Base-by-base conservation (phyloP, 257 asterid genomes). In the Orobanche coerulescens region DNA sequence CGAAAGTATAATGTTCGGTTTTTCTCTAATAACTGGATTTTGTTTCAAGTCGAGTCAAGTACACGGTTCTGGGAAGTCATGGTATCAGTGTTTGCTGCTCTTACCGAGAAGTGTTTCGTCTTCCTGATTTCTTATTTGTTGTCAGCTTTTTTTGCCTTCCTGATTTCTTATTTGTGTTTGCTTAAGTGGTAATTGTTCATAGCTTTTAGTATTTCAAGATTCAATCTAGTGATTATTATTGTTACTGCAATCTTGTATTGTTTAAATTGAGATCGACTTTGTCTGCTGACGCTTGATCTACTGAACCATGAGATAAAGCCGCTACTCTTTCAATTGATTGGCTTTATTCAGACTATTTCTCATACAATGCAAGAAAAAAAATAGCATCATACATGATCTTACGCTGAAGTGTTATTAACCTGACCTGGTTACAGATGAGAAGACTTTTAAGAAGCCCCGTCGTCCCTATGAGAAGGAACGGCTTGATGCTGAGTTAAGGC, bases 381-480 rank as follows among this genome's bases (percentile, higher is more conserved):
- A 3, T 30, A 2, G 11, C 0, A 8, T 40, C 5, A 3, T 7
- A 9, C 25, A 0, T 23, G 34, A 19, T 36, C 19, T 33, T 36
- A 1, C 67, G 9, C 15, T 30, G 0, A 44, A 15, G 6, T 13
- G 33, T 11, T 28, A 6, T 10, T 10, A 31, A 30, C 44, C n/a
- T 26, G 43, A 13, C 23, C 11, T 43, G 22, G 1, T 37, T 47
- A 11, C 62, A 89, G 95, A 89, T 75, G 95, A 91, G 50, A 89
- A 89, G 82, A 89, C 96, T 0, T 89, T 86, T 60, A 89, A 89
- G 88, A 89, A 86, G 75, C 95, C 96, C 12, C 82, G 95, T 16
- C 93, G 95, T 42, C 95, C 96, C 4, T 88, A 81, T 62, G 96
- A 88, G 81, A 88, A 89, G 83, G 96, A 88, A 65, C 75, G 96